Percentiles rank a stretch among this genome's conserved stretches.
phyloP scores from a whole-genome alignment of 495 filamentous ascomycete species.

The Lepidopterella palustris region DNA sequence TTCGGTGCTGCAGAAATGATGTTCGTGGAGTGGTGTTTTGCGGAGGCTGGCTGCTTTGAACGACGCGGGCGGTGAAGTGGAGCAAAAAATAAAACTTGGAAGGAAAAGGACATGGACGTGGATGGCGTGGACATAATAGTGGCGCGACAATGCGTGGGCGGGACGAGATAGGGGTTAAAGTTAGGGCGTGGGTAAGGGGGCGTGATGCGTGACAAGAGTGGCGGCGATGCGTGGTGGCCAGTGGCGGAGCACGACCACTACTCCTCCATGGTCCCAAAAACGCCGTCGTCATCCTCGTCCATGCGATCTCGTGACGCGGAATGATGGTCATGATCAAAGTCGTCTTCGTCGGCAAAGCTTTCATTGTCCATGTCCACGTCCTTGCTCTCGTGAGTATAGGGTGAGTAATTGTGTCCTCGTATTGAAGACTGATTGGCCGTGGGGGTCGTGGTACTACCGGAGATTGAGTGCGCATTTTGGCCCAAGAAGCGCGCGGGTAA shows the following conservation, averaged over 20 bases:
- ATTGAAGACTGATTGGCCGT: constrained; percentile 37
- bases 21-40: constrained; percentile 14
- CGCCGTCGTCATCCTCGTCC: constrained; percentile 89
- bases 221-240: not conserved
- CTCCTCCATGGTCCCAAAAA: constrained; percentile 96
- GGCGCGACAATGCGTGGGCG: not conserved
- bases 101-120: not conserved
- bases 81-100: constrained; percentile 1
- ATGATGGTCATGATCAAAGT: constrained; percentile 53
- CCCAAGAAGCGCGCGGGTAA: constrained; percentile 64
- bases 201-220: not conserved
- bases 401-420: constrained; percentile 43
- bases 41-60: constrained; percentile 28
- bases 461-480: constrained; percentile 40
- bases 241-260: constrained; percentile 30
- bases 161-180: not conserved
- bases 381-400: constrained; percentile 30
- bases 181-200: not conserved
- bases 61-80: constrained; percentile 21
- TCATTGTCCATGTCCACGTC: constrained; percentile 68
- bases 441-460: constrained; percentile 34
- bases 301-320: constrained; percentile 48
- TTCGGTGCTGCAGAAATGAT: constrained; percentile 30
- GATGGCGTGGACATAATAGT: not conserved
- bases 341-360: constrained; percentile 60